Evolutionary conservation across 2,329 filamentous ascomycete genomes (phyloP), one percentile per base, ranked within the genome.

Genomic region (Endothia cerciana): DNA sequence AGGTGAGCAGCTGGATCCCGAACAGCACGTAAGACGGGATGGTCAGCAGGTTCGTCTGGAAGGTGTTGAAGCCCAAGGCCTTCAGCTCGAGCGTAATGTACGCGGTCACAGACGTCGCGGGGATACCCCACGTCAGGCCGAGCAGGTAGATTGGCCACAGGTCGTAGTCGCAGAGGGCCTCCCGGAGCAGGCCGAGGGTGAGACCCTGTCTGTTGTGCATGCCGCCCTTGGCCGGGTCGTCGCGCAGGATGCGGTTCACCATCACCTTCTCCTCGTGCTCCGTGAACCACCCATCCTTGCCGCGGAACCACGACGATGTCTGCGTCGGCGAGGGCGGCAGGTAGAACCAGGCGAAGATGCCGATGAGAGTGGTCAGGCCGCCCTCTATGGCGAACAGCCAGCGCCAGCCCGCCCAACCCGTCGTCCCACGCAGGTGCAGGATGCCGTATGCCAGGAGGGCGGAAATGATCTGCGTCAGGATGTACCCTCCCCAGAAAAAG

Each of bases 401-500:
- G 70, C 67, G 22, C 83, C 84, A 65, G 83, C 86, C 85, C 56
- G 80, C 81, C 75, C 82, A 79, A 1, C 83, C 83, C 40, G 80
- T 77, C 40, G 78, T 70, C 2, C 82, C 82, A 13, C 81, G 76
- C 71, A 86, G 76, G 60, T 82, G 82, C 1, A 88, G 72, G 36
- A 88, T 81, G 0, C 83, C 85, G 53, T 81, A 85, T 0, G 85
- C 85, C 7, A 86, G 72, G 62, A 86, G 82, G 0, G 84, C 82
- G 0, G 80, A 80, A 13, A 85, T 73, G 55, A 86, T 83, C 15
- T 80, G 76, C 0, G 83, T 84, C 0, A 77, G 77, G 56, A 82
- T 80, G 40, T 87, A 87, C 0, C 87, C 81, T 0, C 84, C 83
- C 88, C 89, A 91, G 76, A 91, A 91, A 75, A 82, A 89, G 64